phyloP scores from a whole-genome alignment of 768 basidiomycete species.

The Gloeostereum incarnatum region DNA sequence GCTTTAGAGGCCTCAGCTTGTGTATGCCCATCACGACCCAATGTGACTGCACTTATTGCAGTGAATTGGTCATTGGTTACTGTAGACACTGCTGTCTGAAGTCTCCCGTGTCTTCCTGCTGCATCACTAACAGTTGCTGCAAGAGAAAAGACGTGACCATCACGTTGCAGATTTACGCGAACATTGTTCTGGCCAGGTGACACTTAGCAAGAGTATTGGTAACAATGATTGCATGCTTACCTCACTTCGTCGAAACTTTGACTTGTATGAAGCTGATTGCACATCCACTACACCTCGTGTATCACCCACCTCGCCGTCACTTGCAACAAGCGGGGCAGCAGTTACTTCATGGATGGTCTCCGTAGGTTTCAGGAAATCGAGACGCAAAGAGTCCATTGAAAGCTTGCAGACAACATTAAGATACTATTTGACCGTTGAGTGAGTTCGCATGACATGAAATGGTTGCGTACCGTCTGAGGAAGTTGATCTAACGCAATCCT shows the following conservation, averaged over 20 bases:
- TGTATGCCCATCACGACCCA: constrained; percentile 50
- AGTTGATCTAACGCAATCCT: constrained; percentile 36
- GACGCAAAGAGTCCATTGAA: constrained; percentile 31
- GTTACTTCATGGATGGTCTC: constrained; percentile 32
- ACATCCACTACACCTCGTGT: constrained; percentile 14
- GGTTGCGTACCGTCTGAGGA: constrained; percentile 20
- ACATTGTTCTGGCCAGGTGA: no score
- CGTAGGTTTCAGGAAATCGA: constrained; percentile 38
- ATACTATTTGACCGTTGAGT: constrained; percentile 12
- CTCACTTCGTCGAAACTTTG: constrained; percentile 21
- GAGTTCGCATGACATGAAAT: not conserved
- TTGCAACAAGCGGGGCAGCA: no score
- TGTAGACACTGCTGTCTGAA: not conserved
- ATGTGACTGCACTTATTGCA: constrained; percentile 28
- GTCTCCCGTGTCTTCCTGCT: constrained; percentile 11
- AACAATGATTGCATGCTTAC: constrained; percentile 17
- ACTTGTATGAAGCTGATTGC: constrained; percentile 29
- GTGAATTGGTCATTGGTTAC: constrained; percentile 11
- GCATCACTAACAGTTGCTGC: constrained; percentile 37
- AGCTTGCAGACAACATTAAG: constrained; percentile 37
- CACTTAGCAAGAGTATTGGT: not conserved
- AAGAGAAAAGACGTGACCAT: constrained; percentile 30
- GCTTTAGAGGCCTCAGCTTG: constrained; percentile 42
- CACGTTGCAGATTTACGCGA: constrained; percentile 17
- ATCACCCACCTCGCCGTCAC: constrained; percentile 15